Evolutionary conservation across 495 filamentous ascomycete species (phyloP).

Genomic region (Podospora tetraspora): DNA sequence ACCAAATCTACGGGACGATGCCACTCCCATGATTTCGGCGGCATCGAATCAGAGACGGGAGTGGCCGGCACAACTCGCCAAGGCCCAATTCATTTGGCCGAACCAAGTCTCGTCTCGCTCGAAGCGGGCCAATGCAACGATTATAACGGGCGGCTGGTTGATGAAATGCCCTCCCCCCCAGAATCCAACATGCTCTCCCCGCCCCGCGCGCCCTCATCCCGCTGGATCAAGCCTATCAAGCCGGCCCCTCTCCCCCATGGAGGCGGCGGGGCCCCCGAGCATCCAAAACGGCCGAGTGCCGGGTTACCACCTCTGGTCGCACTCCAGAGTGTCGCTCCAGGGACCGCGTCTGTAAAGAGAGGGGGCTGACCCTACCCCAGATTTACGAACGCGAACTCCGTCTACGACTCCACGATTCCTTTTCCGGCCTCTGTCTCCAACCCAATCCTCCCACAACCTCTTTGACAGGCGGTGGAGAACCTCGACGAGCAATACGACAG

Average conservation of each 20-base stretch:
- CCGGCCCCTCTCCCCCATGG: conserved; percentile 4
- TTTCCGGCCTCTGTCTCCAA: not conserved
- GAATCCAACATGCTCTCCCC: not conserved
- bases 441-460: not conserved
- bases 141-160: conserved; percentile 1
- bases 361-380: not conserved
- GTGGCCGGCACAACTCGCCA: conserved; percentile 3
- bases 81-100: conserved; percentile 11
- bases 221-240: not conserved
- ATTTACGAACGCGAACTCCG: not conserved
- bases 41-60: conserved; percentile 5
- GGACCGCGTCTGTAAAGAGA: not conserved
- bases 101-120: not conserved
- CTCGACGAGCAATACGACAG: not conserved
- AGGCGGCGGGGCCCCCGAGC: conserved; percentile 1
- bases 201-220: not conserved
- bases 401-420: not conserved
- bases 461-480: not conserved
- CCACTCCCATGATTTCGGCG: not conserved
- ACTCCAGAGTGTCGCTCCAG: conserved; percentile 7
- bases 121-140: conserved; percentile 1
- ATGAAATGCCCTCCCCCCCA: conserved; percentile 3
- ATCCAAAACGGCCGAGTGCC: conserved; percentile 14
- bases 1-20: not conserved
- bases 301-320: conserved; percentile 13